Percentiles rank a stretch among this genome's conserved stretches.
Evolutionary conservation across 148 eudicot species (phyloP).

Genomic region (Fagopyrum tataricum): DNA sequence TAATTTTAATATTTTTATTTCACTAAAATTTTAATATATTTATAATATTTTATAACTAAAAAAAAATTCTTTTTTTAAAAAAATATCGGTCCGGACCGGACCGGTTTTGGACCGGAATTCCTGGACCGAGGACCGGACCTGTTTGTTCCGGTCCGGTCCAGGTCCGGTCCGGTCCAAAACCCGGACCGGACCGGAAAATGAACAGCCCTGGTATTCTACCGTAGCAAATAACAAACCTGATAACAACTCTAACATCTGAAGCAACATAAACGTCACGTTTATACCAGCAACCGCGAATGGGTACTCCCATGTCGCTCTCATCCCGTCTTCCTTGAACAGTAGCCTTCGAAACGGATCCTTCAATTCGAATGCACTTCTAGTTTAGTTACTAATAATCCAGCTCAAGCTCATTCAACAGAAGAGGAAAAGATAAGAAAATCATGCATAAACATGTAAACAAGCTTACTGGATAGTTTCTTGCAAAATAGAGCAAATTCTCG

Average conservation of each 20-base stretch:
- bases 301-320: slow-evolving; percentile 82
- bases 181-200: too few relatives aligned
- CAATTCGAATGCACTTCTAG: slow-evolving; percentile 30
- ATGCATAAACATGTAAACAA: background rate
- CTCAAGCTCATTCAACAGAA: slow-evolving; percentile 2
- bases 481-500: slow-evolving; percentile 79
- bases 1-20: too few relatives aligned
- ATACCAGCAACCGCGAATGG: slow-evolving; percentile 98
- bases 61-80: too few relatives aligned
- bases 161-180: too few relatives aligned
- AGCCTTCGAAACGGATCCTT: slow-evolving; percentile 73
- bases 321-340: slow-evolving; percentile 67
- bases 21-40: too few relatives aligned
- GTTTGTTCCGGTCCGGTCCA: too few relatives aligned
- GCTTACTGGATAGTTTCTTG: slow-evolving; percentile 68
- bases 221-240: slow-evolving; percentile 53
- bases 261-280: slow-evolving; percentile 78
- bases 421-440: background rate
- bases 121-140: too few relatives aligned
- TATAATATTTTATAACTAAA: too few relatives aligned
- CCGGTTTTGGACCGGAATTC: background rate
- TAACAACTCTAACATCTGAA: slow-evolving; percentile 74
- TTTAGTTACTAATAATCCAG: slow-evolving; percentile 18
- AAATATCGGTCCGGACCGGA: too few relatives aligned
- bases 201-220: too few relatives aligned